Evolutionary conservation across 2,329 filamentous ascomycete species (phyloP), one percentile per base, ranked within the genome.

Genomic region (Dactylellina cionopaga): DNA sequence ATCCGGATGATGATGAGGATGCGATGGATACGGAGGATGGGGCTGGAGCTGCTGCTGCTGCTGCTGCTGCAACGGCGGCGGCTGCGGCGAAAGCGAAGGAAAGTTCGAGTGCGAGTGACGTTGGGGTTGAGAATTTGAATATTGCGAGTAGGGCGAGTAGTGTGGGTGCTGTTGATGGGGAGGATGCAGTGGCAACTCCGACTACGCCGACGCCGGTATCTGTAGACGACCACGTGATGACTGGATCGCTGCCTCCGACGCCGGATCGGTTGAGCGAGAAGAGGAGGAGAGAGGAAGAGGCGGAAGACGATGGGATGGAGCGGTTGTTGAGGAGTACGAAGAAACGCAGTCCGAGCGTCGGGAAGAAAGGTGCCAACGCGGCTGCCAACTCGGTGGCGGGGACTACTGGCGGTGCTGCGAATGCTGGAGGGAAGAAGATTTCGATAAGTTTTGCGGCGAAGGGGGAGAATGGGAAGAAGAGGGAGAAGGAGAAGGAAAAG

Each of bases 231-330:
- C 55, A 24, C 62, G 70, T 49, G 29, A 79, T 77, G n/a, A 78
- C 79, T 25, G 75, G 80, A 31, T 66, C 74, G 11, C 77, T 78
- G 4, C 76, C 81, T 22, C 78, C 79, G 5, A 89, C 90, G 2
- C 90, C 89, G 0, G 92, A 96, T 80, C 86, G 92, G 59, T 81
- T 96, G 15, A 90, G 92, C 0, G 92, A 96, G 80, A 98, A 98
- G 81, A 89, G 94, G 49, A 87, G 94, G 49, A 87, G 95, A 43
- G 77, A 79, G 56, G 82, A 84, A 76, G 93, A 96, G 79, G 94
- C 97, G 65, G 92, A 96, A 74, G 94, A 97, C 46, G 93, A 96
- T 63, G 92, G 94, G 78, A 82, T 98, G n/a, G 88, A 89, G 60
- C 96, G 95, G 81, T 84, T 97, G 76, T 88, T 91, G 75, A 74